A percentile compares a stretch with the other conserved stretches of the same genome.
Evolutionary conservation across 345 rosid genomes (phyloP).

Genomic region (Laguncularia racemosa): DNA sequence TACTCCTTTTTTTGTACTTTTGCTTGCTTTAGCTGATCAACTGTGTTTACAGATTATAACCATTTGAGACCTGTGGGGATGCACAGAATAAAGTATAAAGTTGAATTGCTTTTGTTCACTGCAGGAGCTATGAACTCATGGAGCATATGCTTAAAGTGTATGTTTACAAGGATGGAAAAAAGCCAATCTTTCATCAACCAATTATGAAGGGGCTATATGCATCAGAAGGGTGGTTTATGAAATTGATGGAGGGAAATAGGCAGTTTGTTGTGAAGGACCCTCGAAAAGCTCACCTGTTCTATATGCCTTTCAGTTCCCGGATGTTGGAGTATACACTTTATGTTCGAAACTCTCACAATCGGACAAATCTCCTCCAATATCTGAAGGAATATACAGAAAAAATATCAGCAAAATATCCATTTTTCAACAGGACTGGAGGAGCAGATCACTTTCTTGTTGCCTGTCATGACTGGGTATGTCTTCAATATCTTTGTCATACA

Average conservation of each 20-base stretch:
- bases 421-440: constrained; percentile 83
- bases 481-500: constrained; percentile 7
- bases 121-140: constrained; percentile 97
- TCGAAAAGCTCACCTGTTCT: constrained; percentile 73
- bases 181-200: constrained; percentile 81
- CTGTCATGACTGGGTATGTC: constrained; percentile 95
- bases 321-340: constrained; percentile 83
- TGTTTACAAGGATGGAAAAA: constrained; percentile 75
- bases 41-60: too few species aligned
- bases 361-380: constrained; percentile 67
- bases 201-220: constrained; percentile 93
- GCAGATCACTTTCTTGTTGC: constrained; percentile 94
- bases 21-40: too few species aligned
- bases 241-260: constrained; percentile 76
- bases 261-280: constrained; percentile 74
- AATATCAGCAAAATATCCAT: constrained; percentile 81
- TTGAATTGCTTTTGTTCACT: constrained; percentile 7
- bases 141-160: constrained; percentile 69
- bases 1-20: too few species aligned
- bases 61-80: too few species aligned
- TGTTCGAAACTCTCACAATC: constrained; percentile 83
- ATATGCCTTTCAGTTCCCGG: constrained; percentile 94
- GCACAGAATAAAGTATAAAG: too few species aligned
- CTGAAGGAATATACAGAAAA: constrained; percentile 63
- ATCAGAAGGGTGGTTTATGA: constrained; percentile 99